Percentiles rank a stretch among this genome's conserved stretches.
Evolutionary conservation across 164 flowering plant genomes (phyloP).

Genomic region (Santalum album): DNA sequence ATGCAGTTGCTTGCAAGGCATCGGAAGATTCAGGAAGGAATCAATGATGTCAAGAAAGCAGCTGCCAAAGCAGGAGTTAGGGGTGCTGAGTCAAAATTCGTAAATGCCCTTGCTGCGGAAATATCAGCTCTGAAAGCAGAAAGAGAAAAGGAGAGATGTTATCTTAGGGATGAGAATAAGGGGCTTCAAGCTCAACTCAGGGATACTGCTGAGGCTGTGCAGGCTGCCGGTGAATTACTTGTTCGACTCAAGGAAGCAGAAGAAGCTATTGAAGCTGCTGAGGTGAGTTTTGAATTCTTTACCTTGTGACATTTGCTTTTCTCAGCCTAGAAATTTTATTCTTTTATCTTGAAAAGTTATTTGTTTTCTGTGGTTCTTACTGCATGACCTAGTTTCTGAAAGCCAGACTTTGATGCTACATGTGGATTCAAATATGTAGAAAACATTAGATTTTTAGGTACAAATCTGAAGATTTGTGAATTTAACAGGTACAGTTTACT

Average conservation of each 20-base stretch:
- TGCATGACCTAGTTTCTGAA: not conserved
- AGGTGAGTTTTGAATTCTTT: constrained; percentile 37
- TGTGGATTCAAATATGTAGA: not conserved
- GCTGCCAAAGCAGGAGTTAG: constrained; percentile 87
- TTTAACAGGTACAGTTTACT: too few species aligned
- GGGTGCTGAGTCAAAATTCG: constrained; percentile 89
- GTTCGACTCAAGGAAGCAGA: constrained; percentile 92
- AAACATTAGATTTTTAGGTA: not conserved
- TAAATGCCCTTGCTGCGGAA: constrained; percentile 86
- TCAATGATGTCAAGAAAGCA: constrained; percentile 84
- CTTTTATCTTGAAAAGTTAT: not conserved
- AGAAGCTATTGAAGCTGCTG: constrained; percentile 58
- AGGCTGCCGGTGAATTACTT: constrained; percentile 94
- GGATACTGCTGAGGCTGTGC: constrained; percentile 98
- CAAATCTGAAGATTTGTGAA: too few species aligned
- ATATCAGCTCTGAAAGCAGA: constrained; percentile 79
- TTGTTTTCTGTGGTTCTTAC: not conserved
- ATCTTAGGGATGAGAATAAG: constrained; percentile 76
- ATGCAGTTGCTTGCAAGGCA: constrained; percentile 78
- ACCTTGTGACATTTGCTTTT: not conserved
- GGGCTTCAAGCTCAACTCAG: constrained; percentile 79
- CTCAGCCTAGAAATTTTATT: not conserved
- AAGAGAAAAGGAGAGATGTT: constrained; percentile 70
- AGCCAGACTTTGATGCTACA: too few species aligned
- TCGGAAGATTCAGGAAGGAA: constrained; percentile 74